Evolutionary conservation across 2,329 filamentous ascomycete genomes (phyloP), one percentile per base, ranked within the genome.

Genomic region (Tolypocladium album): DNA sequence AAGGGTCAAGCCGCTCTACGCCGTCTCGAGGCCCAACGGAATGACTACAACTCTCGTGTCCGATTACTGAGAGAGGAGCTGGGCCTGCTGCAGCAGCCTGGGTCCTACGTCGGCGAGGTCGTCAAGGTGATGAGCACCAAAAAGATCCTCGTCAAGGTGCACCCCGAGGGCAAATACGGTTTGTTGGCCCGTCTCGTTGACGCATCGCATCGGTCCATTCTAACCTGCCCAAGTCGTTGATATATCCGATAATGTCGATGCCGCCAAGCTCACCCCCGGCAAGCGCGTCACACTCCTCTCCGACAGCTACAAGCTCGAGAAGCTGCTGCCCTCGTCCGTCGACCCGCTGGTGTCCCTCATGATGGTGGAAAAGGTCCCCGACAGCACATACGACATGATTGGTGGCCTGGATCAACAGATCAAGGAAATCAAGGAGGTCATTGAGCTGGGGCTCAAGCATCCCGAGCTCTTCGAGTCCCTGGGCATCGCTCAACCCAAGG

Each of bases 311-410:
- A 97, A 97, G 78, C 88, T 99, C 69, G 94, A 97, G 74, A 97
- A 97, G 81, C 95, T 97, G 79, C 86, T 99, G 12, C 94, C 94
- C 24, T 97, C 94, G 59, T 99, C 94, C 24, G 94, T 99, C 72
- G 94, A 99, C 72, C 94, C 94, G 43, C 88, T 99, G 61, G 94
- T 99, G 60, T 99, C 94, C 42, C 89, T 99, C 74, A 99, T 99
- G 94, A 99, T 99, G 94, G 94, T 99, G 58, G 94, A 99, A 75
- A 99, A 99, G 82, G 94, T 99, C 20, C 94, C 94, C 20, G 94
- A 99, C 81, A 97, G 92, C 79, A 99, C 94, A 73, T 99, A 99
- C 81, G 94, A 99, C 79, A 99, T 99, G 94, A 99, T 99, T 74
- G 94, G 94, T 78, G 94, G 94, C 67, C 80, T 99, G 63, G 94